Evolutionary conservation across 2,329 filamentous ascomycete genomes (phyloP), one percentile per base, ranked within the genome.

Genomic region (Pseudogymnoascus sp.): DNA sequence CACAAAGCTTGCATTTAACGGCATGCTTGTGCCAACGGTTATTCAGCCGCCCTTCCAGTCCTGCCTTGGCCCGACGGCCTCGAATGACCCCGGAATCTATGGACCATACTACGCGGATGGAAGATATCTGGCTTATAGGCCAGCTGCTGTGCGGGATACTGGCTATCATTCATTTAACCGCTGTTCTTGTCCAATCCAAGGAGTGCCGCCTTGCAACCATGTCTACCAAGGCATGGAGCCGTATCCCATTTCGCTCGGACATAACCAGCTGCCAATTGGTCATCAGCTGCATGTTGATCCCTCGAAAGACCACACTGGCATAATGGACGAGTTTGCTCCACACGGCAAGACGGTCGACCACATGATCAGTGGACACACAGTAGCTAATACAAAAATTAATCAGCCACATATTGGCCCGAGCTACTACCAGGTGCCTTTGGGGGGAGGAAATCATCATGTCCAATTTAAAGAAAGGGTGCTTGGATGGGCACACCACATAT

Each of bases 381-480:
- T 21, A 60, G 21, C 51, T 63, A 63, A 25, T 7, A 48, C 16
- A 10, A 54, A 36, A 25, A 10, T 36, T 21, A 57, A 34, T 14
- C 51, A 34, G n/a, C 6, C 25, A 2, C 51, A 34, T 36, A 36
- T 6, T 57, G 51, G 51, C 51, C 19, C 51, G 51, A 57, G 28
- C 51, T 57, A 57, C 51, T 57, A 57, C 16, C 51, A 57, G 16
- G 28, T 57, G n/a, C 51, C 51, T 34, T 57, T 57, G 28, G 51
- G 51, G 11, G 51, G 1, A 57, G 51, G 51, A 57, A 37, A 37
- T 25, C 43, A 54, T 16, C 62, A 79, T 68, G 72, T 74, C 11
- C 78, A 81, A 64, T 90, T 90, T 71, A 87, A 85, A 68, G 89
- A 92, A 67, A 88, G 85, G 67, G 84, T 85, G 2, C 76, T 92